These are phyloP conservation scores for Wickerhamiella spandovensis DNA, from an alignment of 805 yeast genomes.

Conservation along the genomic window DNA sequence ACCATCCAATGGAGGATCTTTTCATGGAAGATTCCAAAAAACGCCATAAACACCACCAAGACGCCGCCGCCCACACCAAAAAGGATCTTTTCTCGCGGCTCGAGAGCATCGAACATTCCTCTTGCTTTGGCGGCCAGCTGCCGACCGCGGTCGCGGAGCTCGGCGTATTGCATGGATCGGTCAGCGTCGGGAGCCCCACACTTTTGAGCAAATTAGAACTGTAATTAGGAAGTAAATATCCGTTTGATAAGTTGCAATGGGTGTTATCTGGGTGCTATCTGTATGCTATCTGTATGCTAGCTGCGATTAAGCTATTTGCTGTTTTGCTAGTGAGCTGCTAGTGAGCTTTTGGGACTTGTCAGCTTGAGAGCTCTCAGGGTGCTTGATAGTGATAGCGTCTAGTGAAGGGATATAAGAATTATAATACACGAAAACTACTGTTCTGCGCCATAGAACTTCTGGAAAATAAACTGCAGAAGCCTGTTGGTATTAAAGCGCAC, in stretches of 20 bases:
- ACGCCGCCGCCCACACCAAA: slow-evolving; percentile 14
- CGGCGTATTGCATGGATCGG: background rate
- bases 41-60: slow-evolving; percentile 13
- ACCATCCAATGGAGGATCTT: slow-evolving; percentile 22
- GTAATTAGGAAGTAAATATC: no score
- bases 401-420: no score
- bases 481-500: slow-evolving; percentile 57
- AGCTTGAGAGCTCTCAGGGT: no score
- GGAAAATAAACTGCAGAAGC: slow-evolving; percentile 55
- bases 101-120: slow-evolving; percentile 12
- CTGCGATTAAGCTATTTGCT: no score
- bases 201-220: no score
- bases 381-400: no score
- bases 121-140: background rate
- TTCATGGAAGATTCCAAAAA: slow-evolving; percentile 25
- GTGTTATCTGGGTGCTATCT: no score
- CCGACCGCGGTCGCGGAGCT: background rate
- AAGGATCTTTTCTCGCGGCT: slow-evolving; percentile 12
- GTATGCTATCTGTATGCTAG: no score
- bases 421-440: no score
- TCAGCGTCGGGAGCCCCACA: background rate
- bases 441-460: slow-evolving; percentile 52
- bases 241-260: no score
- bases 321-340: no score
- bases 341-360: no score